Evolutionary conservation across 2,329 filamentous ascomycete genomes (phyloP).

Genomic region (Xylariaceae sp.): DNA sequence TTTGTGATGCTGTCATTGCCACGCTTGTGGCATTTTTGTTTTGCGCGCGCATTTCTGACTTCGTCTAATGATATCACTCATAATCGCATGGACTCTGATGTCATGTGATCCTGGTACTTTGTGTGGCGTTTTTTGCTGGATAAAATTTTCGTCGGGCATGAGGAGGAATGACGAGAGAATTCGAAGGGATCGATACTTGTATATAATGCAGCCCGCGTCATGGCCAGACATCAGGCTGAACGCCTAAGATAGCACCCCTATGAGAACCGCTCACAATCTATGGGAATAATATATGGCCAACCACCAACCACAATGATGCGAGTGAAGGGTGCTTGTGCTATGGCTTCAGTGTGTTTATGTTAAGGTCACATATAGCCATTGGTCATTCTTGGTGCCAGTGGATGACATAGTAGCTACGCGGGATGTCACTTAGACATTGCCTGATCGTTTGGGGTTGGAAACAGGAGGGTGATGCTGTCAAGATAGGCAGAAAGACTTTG

Average conservation of each 20-base stretch:
- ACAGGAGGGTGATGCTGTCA: no score
- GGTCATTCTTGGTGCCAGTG: no score
- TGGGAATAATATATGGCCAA: not conserved
- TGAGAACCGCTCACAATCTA: constrained; percentile 6
- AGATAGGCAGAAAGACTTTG: no score
- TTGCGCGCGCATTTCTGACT: constrained; percentile 19
- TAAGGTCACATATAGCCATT: no score
- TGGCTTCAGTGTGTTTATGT: no score
- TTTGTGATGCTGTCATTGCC: constrained; percentile 29
- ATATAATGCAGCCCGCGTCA: constrained; percentile 19
- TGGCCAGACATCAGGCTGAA: constrained; percentile 8
- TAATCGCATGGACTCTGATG: constrained; percentile 18
- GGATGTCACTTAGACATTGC: no score
- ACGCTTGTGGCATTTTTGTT: constrained; percentile 12
- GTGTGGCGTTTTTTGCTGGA: constrained; percentile 25
- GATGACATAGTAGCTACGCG: no score
- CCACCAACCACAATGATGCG: no score
- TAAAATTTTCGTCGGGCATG: constrained; percentile 13
- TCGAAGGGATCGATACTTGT: constrained; percentile 24
- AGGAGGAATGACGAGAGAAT: constrained; percentile 9
- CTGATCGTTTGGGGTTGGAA: no score
- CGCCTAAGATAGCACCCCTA: constrained; percentile 6
- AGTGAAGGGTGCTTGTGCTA: no score
- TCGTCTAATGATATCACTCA: constrained; percentile 27
- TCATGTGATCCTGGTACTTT: constrained; percentile 22